These are phyloP conservation scores for Hypoxylon rubiginosum DNA, from an alignment of 2,329 filamentous ascomycete species.

Conservation along the genomic window DNA sequence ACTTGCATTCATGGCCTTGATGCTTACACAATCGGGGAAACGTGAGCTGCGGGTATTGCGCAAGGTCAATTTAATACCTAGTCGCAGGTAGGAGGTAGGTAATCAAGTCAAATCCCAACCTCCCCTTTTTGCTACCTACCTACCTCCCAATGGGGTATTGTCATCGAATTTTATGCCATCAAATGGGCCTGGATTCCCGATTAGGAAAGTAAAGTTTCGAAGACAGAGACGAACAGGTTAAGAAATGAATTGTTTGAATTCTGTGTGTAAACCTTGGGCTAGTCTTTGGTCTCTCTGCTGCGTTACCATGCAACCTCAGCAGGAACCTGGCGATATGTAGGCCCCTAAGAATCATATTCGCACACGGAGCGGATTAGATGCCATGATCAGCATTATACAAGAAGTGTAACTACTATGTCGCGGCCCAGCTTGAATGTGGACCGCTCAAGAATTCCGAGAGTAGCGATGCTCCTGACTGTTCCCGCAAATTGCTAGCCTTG, in stretches of 20 bases:
- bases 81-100: not conserved
- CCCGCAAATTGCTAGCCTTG: no score
- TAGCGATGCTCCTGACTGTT: not conserved
- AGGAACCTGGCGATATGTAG: not conserved
- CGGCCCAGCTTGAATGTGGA: not conserved
- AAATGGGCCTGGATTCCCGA: no score
- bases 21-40: constrained; percentile 4
- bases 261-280: no score
- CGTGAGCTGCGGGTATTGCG: constrained; percentile 1
- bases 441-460: not conserved
- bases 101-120: not conserved
- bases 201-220: no score
- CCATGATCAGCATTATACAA: no score
- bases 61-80: not conserved
- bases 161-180: no score
- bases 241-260: no score
- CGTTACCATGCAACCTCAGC: not conserved
- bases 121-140: no score
- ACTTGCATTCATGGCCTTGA: not conserved
- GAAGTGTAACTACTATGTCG: not conserved
- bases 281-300: not conserved
- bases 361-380: no score
- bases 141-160: no score
- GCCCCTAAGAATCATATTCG: no score
- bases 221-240: no score